phyloP scores from a whole-genome alignment of 192 early-diverging fungal genomes.

The Coemansia sp. region DNA sequence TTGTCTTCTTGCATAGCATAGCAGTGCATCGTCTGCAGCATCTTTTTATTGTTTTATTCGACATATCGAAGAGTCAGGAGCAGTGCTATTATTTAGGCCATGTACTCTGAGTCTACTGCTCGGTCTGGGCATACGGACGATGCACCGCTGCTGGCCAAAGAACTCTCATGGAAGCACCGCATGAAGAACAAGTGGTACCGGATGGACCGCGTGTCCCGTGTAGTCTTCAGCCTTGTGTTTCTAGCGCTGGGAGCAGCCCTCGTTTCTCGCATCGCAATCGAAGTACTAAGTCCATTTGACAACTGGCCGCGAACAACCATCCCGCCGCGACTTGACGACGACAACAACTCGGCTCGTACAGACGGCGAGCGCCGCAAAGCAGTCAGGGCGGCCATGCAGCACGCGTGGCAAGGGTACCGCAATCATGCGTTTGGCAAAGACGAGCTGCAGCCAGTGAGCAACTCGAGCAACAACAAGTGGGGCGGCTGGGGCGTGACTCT shows the following conservation, averaged over 20 bases:
- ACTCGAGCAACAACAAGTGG: conserved; percentile 46
- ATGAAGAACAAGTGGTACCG: conserved; percentile 30
- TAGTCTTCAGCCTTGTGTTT: conserved; percentile 17
- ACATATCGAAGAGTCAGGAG: background rate
- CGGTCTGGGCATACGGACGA: conserved; percentile 19
- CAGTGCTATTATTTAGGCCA: background rate
- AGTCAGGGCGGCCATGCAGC: conserved; percentile 45
- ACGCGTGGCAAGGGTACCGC: conserved; percentile 52
- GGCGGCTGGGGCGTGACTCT: conserved; percentile 64
- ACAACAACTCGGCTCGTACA: conserved; percentile 14
- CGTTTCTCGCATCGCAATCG: conserved; percentile 21
- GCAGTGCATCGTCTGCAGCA: background rate
- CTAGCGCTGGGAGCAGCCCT: conserved; percentile 21
- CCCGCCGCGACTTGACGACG: conserved; percentile 21
- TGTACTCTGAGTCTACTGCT: conserved; percentile 28
- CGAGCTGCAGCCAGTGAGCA: conserved; percentile 48
- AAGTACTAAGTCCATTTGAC: conserved; percentile 34
- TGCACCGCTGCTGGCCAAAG: conserved; percentile 22
- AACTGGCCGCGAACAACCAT: conserved; percentile 30
- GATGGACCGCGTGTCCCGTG: conserved; percentile 38
- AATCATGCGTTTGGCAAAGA: conserved; percentile 47
- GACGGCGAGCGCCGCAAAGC: conserved; percentile 37
- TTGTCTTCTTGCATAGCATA: background rate
- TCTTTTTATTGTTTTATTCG: background rate
- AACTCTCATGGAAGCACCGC: conserved; percentile 18